Evolutionary conservation across 2,329 filamentous ascomycete genomes (phyloP), one percentile per base, ranked within the genome.

Genomic region (Pseudogymnoascus sp.): DNA sequence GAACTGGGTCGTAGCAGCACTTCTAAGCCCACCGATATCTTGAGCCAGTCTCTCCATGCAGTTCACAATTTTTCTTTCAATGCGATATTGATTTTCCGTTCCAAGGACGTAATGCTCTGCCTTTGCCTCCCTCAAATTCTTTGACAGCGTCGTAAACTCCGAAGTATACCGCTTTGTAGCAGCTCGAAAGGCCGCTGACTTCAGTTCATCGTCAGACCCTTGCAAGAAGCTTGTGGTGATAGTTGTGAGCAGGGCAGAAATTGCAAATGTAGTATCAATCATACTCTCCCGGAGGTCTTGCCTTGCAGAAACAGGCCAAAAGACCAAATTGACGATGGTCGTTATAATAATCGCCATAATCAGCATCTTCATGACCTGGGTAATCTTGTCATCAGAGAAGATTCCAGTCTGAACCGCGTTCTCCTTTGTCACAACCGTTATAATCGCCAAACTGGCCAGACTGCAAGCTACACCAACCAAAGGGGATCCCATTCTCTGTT

Each of bases 341-440:
- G 88, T 86, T 60, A 83, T 83, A 15, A 80, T 73, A 30, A 92
- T 86, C 28, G 88, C 90, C 75, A 92, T 83, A n/a, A 88, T 72
- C 48, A 95, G 79, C 81, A 95, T 92, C 71, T 91, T 90, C 67
- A 94, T 75, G 23, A 92, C 85, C 71, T 95, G 89, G 0, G 84
- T 76, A 58, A 96, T 87, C 73, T 95, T 95, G 61, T 83, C 83
- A 66, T 88, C 84, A 0, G 88, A 91, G 68, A 96, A 90, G 58
- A 86, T 85, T 5, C 89, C 90, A 33, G 82, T 84, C 67, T 95
- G 89, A 0, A 96, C 85, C 2, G 90, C 85, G 57, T 90, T 91
- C 72, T 96, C 92, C 73, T 95, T 95, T 9, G 92, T 96, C 63
- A 96, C 77, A 48, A 95, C 83, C 2, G 89, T 92, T 69, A 96